Percentiles rank a stretch among this genome's conserved stretches.
These are phyloP conservation scores for Hordeum pubiflorum DNA, from an alignment of 202 grass and related monocot species.

Conservation along the genomic window DNA sequence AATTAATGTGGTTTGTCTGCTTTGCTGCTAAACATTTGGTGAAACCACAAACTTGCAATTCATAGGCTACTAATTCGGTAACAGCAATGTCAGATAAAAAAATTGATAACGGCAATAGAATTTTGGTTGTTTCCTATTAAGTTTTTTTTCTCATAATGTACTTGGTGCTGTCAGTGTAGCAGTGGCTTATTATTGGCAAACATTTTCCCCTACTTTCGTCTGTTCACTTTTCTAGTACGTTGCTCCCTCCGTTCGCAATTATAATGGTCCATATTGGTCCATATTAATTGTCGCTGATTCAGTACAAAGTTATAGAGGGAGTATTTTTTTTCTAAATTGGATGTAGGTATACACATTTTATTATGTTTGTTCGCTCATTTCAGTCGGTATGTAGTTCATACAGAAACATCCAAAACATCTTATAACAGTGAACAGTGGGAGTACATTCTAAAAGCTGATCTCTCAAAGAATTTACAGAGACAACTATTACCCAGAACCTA, in stretches of 20 bases:
- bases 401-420: not conserved
- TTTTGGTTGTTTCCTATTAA: not conserved
- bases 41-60: not conserved
- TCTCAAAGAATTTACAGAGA: not conserved
- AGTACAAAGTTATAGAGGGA: not conserved
- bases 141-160: no score
- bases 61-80: not conserved
- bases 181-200: no score
- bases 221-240: not conserved
- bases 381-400: not conserved
- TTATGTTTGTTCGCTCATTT: no score
- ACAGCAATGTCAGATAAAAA: no score
- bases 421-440: not conserved
- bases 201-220: not conserved
- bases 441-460: not conserved
- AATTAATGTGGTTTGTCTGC: not conserved
- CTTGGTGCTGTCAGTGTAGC: not conserved
- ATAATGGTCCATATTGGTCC: no score
- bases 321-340: not conserved
- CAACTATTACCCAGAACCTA: not conserved
- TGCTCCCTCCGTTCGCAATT: no score
- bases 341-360: not conserved
- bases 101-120: not conserved
- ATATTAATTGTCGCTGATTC: no score
- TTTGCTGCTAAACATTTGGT: not conserved